Conservation (phyloP, 2,329 filamentous ascomycete species). For the Magnaporthiopsis rhizophila region DNA sequence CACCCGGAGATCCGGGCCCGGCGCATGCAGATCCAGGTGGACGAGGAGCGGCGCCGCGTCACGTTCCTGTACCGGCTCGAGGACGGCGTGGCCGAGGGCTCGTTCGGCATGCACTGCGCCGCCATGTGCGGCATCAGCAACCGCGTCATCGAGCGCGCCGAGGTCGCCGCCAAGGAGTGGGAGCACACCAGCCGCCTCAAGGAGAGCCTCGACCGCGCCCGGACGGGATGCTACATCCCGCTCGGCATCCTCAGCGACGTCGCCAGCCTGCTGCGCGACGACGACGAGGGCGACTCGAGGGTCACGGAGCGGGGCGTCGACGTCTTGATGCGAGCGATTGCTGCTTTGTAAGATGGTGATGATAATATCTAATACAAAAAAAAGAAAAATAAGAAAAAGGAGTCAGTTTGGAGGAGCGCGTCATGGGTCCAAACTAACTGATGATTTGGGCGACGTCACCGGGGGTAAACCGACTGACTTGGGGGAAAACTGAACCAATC, state of each 20-base stretch:
- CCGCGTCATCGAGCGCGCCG: slow-evolving; percentile 76
- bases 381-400: not conserved
- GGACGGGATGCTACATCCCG: slow-evolving; percentile 72
- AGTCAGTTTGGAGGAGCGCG: not conserved
- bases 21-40: slow-evolving; percentile 92
- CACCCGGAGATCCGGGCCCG: slow-evolving; percentile 83
- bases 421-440: too few relatives aligned
- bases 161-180: slow-evolving; percentile 84
- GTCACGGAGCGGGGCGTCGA: slow-evolving; percentile 45
- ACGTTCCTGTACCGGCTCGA: slow-evolving; percentile 95
- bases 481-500: too few relatives aligned
- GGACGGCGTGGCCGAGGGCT: slow-evolving; percentile 87
- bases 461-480: too few relatives aligned
- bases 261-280: slow-evolving; percentile 62
- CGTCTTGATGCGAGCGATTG: slow-evolving; percentile 53
- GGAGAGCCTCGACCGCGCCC: slow-evolving; percentile 76
- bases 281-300: slow-evolving; percentile 26
- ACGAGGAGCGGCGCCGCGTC: slow-evolving; percentile 75
- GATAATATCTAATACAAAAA: too few relatives aligned
- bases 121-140: slow-evolving; percentile 92
- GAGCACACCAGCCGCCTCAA: slow-evolving; percentile 89
- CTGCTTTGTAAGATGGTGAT: slow-evolving; percentile 35
- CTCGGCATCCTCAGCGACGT: slow-evolving; percentile 85
- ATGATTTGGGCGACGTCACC: too few relatives aligned
- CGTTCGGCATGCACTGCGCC: slow-evolving; percentile 98